Conservation (phyloP, 768 basidiomycete genomes). For the Naganishia vaughanmartiniae region DNA sequence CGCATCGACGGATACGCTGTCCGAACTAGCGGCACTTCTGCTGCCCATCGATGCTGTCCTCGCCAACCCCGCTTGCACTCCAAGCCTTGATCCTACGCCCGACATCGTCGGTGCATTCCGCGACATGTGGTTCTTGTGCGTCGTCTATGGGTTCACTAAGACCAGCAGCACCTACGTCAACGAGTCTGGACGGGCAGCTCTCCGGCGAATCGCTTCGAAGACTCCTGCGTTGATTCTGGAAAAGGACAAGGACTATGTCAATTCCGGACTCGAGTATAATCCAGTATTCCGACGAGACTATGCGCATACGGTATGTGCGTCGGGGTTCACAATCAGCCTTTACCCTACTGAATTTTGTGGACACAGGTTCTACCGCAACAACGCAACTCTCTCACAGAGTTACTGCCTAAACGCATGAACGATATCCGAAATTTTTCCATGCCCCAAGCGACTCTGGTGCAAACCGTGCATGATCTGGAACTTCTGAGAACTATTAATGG, state of each 20-base stretch:
- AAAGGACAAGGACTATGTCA: constrained; percentile 73
- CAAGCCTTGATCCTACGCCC: constrained; percentile 59
- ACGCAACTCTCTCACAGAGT: constrained; percentile 53
- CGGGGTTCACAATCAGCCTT: not conserved
- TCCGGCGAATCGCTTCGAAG: constrained; percentile 76
- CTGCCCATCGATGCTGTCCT: constrained; percentile 88
- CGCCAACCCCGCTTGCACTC: constrained; percentile 65
- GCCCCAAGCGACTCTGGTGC: constrained; percentile 79
- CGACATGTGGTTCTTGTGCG: constrained; percentile 90
- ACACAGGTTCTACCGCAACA: constrained; percentile 20
- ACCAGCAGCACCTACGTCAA: constrained; percentile 56
- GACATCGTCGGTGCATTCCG: constrained; percentile 75
- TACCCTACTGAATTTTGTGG: not conserved
- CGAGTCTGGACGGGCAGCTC: constrained; percentile 72
- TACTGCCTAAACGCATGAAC: constrained; percentile 64
- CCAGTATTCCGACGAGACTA: constrained; percentile 81
- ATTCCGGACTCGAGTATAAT: constrained; percentile 88
- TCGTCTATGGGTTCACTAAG: constrained; percentile 76
- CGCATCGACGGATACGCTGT: constrained; percentile 58
- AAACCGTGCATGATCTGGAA: constrained; percentile 84
- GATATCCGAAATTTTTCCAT: constrained; percentile 73
- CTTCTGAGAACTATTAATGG: constrained; percentile 77
- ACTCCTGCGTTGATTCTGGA: constrained; percentile 83
- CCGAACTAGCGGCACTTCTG: constrained; percentile 79
- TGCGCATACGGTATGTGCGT: constrained; percentile 43